These are phyloP conservation scores for Naganishia sp. DNA, from an alignment of 1,284 basidiomycete genomes.

Conservation along the genomic window DNA sequence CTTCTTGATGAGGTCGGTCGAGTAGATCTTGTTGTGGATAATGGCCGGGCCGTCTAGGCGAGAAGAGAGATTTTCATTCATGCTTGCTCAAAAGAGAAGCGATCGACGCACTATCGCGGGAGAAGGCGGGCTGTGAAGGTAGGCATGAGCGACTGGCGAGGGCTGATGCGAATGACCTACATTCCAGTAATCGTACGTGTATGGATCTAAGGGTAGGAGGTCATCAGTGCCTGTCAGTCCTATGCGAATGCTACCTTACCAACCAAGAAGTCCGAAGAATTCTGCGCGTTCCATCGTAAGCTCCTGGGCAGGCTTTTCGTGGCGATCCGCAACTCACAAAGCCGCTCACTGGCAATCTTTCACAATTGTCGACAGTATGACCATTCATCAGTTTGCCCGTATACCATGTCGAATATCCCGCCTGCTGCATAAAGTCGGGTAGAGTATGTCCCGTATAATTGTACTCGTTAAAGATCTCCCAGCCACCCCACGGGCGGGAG, in stretches of 20 bases:
- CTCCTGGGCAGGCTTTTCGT: not conserved
- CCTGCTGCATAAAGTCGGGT: conserved; percentile 41
- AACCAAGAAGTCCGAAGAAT: conserved; percentile 42
- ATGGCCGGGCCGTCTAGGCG: conserved; percentile 36
- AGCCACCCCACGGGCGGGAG: conserved; percentile 41
- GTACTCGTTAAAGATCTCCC: conserved; percentile 42
- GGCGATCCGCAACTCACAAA: conserved; percentile 1
- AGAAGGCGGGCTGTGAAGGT: conserved; percentile 30
- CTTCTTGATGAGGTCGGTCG: conserved; percentile 41
- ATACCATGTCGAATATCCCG: conserved; percentile 45
- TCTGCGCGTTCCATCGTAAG: not conserved
- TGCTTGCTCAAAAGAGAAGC: too few relatives aligned
- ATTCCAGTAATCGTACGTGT: conserved; percentile 47
- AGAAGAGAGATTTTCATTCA: not conserved
- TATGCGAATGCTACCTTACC: not conserved
- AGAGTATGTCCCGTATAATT: conserved; percentile 42
- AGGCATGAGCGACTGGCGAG: too few relatives aligned
- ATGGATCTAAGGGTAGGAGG: conserved; percentile 36
- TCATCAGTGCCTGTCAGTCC: not conserved
- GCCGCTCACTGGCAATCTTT: conserved; percentile 34
- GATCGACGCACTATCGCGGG: conserved; percentile 33
- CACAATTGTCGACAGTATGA: conserved; percentile 40
- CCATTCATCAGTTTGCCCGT: conserved; percentile 48
- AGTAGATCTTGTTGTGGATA: conserved; percentile 39
- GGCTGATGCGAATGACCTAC: not conserved